These are phyloP conservation scores for Xenoacremonium recifei DNA, from an alignment of 2,329 filamentous ascomycete species.

Conservation along the genomic window DNA sequence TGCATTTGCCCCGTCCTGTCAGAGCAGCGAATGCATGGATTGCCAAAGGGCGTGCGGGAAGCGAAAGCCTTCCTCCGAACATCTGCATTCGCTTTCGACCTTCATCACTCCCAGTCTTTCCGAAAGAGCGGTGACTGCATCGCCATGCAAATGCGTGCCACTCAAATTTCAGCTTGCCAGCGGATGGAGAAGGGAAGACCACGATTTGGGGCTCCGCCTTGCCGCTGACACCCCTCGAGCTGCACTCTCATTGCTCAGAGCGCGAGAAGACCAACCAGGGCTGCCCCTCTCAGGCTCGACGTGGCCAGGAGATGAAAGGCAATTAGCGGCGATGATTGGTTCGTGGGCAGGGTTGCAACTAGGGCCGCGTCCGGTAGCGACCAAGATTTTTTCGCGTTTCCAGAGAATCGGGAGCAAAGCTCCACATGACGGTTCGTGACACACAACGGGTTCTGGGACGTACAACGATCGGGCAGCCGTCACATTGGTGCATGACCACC, in stretches of 20 bases:
- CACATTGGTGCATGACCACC: slow-evolving; percentile 19
- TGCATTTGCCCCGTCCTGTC: too few relatives aligned
- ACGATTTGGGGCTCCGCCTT: slow-evolving; percentile 13
- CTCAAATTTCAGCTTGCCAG: slow-evolving; percentile 22
- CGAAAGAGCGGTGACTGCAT: slow-evolving; percentile 16
- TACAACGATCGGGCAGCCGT: slow-evolving; percentile 23
- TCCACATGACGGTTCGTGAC: slow-evolving; percentile 29
- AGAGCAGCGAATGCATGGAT: too few relatives aligned
- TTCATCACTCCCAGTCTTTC: too few relatives aligned
- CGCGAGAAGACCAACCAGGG: slow-evolving; percentile 13
- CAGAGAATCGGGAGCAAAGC: slow-evolving; percentile 32
- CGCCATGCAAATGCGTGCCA: not conserved
- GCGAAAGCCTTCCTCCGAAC: too few relatives aligned
- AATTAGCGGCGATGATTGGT: slow-evolving; percentile 22
- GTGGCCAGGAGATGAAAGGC: slow-evolving; percentile 16
- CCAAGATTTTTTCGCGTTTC: slow-evolving; percentile 27
- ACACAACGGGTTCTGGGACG: slow-evolving; percentile 19
- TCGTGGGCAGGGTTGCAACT: slow-evolving; percentile 14
- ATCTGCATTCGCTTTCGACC: too few relatives aligned
- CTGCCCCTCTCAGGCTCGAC: slow-evolving; percentile 28
- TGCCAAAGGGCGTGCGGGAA: too few relatives aligned
- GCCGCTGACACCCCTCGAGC: slow-evolving; percentile 16
- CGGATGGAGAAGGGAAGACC: slow-evolving; percentile 3
- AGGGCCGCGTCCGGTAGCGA: slow-evolving; percentile 21
- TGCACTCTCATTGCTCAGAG: slow-evolving; percentile 19